Evolutionary conservation across 441 rosid genomes (phyloP), one percentile per base, ranked within the genome.

Genomic region (Bocquillonia castaneifolia): DNA sequence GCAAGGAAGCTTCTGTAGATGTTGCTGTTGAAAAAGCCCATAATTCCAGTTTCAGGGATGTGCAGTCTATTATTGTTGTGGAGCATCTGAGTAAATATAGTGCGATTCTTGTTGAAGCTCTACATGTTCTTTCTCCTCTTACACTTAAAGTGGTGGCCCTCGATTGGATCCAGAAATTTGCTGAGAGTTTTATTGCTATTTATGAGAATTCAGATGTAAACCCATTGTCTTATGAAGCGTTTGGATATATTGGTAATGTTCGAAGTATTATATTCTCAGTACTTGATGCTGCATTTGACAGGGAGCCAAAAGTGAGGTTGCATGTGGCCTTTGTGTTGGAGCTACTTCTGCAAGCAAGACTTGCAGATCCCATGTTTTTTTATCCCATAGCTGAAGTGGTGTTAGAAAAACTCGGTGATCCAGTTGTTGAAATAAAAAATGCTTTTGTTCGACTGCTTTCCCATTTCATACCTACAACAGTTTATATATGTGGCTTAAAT

Each of bases 381-480:
- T 76, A 76, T 82, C 68, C 88, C 70, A 69, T 86, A 72, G 84
- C 87, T 74, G 90, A 85, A 74, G 82, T 77, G 34, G 83, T 86
- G 66, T 88, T 90, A 60, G 97, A 88, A 79, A 92, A 85, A 80
- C 86, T 94, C 55, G 92, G 96, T 77, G 99, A 92, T 82, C 93
- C 94, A 47, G 90, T 86, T 77, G 54, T 69, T 66, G 88, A 83
- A 57, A 82, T 94, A 72, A 86, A 75, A 76, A 80, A 79, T 80
- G 85, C 86, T 45, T 92, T 84, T 83, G 72, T 85, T 67, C 82
- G 82, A 83, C 88, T 90, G 71, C 85, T 94, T 64, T 84, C 96
- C 52, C 80, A 83, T 81, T 77, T 90, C 64, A 78, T 94, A 78
- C 95, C 96, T 48, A 72, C 82, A 56, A 76, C 88, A 74, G 72